Evolutionary conservation across 2,329 filamentous ascomycete species (phyloP).

Genomic region (Diplocarpon mali): DNA sequence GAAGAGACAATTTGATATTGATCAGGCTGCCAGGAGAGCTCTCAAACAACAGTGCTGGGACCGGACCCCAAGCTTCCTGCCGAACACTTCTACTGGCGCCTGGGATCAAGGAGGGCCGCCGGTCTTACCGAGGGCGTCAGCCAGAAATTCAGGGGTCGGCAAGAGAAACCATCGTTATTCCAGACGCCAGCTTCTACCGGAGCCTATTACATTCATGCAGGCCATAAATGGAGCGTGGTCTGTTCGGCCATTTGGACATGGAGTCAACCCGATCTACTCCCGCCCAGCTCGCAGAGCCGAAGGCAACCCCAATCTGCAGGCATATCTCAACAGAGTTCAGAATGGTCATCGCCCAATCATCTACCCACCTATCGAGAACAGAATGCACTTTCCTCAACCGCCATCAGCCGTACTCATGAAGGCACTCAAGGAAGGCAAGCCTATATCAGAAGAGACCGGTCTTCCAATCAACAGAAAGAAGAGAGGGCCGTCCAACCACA

Average conservation of each 20-base stretch:
- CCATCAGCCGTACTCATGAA: constrained; percentile 12
- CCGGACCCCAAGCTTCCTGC: constrained; percentile 10
- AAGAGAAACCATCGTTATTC: not conserved
- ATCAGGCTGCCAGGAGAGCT: not conserved
- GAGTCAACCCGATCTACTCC: constrained; percentile 22
- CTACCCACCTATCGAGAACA: constrained; percentile 15
- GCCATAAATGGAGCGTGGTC: constrained; percentile 22
- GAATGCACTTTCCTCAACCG: constrained; percentile 10
- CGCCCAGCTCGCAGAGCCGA: constrained; percentile 18
- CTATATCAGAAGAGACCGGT: not conserved
- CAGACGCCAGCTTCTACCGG: constrained; percentile 14
- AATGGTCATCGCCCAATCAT: constrained; percentile 20
- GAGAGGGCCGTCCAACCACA: not conserved
- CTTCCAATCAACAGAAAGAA: not conserved
- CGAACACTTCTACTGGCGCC: constrained; percentile 21
- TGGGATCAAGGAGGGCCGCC: constrained; percentile 16
- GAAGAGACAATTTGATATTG: not conserved
- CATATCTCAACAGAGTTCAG: constrained; percentile 17
- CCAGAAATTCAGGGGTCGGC: not conserved
- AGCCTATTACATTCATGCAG: constrained; percentile 26
- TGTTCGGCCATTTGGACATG: constrained; percentile 24
- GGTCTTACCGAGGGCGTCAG: not conserved
- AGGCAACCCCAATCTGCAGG: constrained; percentile 12
- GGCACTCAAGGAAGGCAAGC: constrained; percentile 1
- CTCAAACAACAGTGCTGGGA: constrained; percentile 12